Percentiles rank a stretch among this genome's conserved stretches.
These are phyloP conservation scores for Amoeboaphelidium occidentale DNA, from an alignment of 371 early-diverging fungal species.

Conservation along the genomic window DNA sequence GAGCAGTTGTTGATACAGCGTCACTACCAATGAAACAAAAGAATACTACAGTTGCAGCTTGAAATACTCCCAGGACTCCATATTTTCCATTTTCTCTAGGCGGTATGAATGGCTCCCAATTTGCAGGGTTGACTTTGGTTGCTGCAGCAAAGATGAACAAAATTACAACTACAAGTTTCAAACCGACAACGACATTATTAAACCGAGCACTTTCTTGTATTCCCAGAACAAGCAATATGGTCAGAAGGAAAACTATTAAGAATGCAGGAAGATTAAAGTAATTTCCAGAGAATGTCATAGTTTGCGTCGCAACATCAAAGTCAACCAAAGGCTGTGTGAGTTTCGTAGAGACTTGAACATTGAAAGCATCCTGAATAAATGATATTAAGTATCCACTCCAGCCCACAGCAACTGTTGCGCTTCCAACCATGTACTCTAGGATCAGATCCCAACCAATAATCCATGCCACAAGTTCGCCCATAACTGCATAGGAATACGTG, in stretches of 20 bases:
- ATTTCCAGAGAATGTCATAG: background rate
- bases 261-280: background rate
- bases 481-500: constrained; percentile 50
- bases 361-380: constrained; percentile 32
- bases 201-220: constrained; percentile 41
- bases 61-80: constrained; percentile 41
- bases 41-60: constrained; percentile 52
- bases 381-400: constrained; percentile 51
- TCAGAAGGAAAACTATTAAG: constrained; percentile 25
- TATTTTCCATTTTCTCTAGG: constrained; percentile 24
- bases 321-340: constrained; percentile 1
- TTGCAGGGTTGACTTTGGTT: constrained; percentile 31
- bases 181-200: constrained; percentile 34
- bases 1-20: constrained; percentile 54
- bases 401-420: constrained; percentile 26
- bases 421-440: constrained; percentile 28
- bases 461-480: constrained; percentile 61
- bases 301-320: background rate
- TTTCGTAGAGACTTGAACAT: constrained; percentile 12
- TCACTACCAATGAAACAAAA: constrained; percentile 78
- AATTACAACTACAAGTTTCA: constrained; percentile 47
- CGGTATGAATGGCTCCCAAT: constrained; percentile 59
- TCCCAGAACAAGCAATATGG: constrained; percentile 31
- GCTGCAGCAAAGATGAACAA: constrained; percentile 42
- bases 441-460: constrained; percentile 60